These are phyloP conservation scores for Ganoderma lucidum DNA, from an alignment of 1,284 basidiomycete species.

Conservation along the genomic window DNA sequence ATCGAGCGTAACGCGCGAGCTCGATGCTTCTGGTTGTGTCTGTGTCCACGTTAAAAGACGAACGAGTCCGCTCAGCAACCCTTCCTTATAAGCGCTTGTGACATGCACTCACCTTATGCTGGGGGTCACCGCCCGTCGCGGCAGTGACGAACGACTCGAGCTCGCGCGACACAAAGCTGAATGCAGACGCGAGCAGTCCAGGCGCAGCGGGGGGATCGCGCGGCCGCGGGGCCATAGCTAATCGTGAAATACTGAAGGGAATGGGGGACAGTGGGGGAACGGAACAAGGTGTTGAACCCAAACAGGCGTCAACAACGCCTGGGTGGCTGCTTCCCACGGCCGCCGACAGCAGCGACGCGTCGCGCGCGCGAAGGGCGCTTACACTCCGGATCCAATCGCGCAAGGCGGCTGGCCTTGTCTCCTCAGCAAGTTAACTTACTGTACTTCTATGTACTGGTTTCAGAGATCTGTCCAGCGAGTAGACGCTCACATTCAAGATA, in stretches of 20 bases:
- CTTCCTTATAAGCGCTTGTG: slow-evolving; percentile 5
- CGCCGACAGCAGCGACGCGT: slow-evolving; percentile 7
- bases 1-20: slow-evolving; percentile 39
- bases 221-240: slow-evolving; percentile 32
- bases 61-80: not conserved
- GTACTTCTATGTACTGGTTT: not conserved
- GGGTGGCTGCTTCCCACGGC: slow-evolving; percentile 30
- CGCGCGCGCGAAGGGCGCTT: slow-evolving; percentile 4
- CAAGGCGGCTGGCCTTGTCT: not conserved
- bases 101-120: slow-evolving; percentile 26
- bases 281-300: slow-evolving; percentile 27
- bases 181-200: slow-evolving; percentile 68
- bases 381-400: not conserved
- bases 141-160: slow-evolving; percentile 72
- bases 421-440: no score
- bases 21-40: slow-evolving; percentile 38
- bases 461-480: not conserved
- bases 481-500: not conserved
- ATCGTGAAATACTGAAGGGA: slow-evolving; percentile 1
- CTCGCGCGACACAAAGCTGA: slow-evolving; percentile 75
- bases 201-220: slow-evolving; percentile 35
- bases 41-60: not conserved
- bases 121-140: slow-evolving; percentile 57
- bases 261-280: slow-evolving; percentile 27
- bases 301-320: slow-evolving; percentile 35